Evolutionary conservation across 768 basidiomycete genomes (phyloP).

Genomic region (Lactarius akahatsu): DNA sequence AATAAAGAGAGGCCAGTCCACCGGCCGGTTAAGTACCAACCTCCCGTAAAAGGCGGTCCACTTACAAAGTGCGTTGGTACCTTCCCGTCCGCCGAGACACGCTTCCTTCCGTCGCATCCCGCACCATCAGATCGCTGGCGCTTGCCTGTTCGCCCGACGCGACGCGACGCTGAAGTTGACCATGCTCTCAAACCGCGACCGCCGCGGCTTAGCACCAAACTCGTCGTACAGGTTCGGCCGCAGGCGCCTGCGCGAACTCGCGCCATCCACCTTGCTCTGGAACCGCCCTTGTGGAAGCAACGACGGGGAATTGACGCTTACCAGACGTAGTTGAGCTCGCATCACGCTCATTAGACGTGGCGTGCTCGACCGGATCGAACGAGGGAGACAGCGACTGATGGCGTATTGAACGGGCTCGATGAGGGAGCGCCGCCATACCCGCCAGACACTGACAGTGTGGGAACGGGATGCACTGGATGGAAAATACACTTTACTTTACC

Average conservation of each 20-base stretch:
- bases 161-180: constrained; percentile 57
- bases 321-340: background rate
- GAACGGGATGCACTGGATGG: constrained; percentile 74
- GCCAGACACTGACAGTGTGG: constrained; percentile 57
- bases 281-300: constrained; percentile 57
- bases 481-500: too few relatives aligned
- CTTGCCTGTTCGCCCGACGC: constrained; percentile 48
- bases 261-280: constrained; percentile 69
- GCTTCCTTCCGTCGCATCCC: constrained; percentile 65
- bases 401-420: constrained; percentile 34
- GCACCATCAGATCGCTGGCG: constrained; percentile 62
- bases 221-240: constrained; percentile 72
- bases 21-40: constrained; percentile 51
- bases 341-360: constrained; percentile 3
- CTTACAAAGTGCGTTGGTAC: constrained; percentile 74
- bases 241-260: constrained; percentile 48
- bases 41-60: constrained; percentile 73
- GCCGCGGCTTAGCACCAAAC: constrained; percentile 49
- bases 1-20: too few relatives aligned
- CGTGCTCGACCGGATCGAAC: constrained; percentile 20
- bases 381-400: background rate
- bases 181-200: constrained; percentile 73
- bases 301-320: constrained; percentile 32
- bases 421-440: constrained; percentile 42
- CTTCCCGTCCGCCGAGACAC: constrained; percentile 67